These are phyloP conservation scores for Begonia loranthoides DNA, from an alignment of 306 rosid species.

Conservation along the genomic window DNA sequence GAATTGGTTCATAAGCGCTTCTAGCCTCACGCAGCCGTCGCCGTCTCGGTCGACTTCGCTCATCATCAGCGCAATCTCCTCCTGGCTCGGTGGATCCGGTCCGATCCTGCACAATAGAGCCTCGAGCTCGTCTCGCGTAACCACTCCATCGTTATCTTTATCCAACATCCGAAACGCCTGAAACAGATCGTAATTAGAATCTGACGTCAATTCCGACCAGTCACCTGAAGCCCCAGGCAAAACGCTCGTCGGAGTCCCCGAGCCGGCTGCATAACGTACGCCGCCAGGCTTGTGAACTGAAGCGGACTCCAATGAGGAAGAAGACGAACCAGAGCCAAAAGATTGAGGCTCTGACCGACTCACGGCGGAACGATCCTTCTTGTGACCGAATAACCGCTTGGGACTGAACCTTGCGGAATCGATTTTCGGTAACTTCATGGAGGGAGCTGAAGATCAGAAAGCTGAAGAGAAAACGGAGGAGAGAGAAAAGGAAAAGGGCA, in stretches of 20 bases:
- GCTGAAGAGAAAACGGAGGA: background rate
- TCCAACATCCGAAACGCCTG: conserved; percentile 48
- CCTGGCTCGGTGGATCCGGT: conserved; percentile 24
- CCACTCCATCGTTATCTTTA: conserved; percentile 44
- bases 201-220: conserved; percentile 36
- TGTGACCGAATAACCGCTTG: conserved; percentile 40
- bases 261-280: conserved; percentile 4
- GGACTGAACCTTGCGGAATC: conserved; percentile 38
- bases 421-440: conserved; percentile 48
- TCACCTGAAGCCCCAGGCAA: conserved; percentile 31
- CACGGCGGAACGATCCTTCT: conserved; percentile 19
- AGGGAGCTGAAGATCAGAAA: background rate
- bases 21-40: conserved; percentile 34
- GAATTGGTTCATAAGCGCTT: conserved; percentile 31
- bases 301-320: conserved; percentile 19
- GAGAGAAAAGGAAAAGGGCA: background rate
- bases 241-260: conserved; percentile 57
- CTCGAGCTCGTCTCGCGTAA: conserved; percentile 47
- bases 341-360: conserved; percentile 56
- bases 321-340: conserved; percentile 32
- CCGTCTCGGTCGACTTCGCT: conserved; percentile 45
- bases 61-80: conserved; percentile 48
- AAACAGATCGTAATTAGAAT: conserved; percentile 17
- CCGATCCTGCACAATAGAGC: conserved; percentile 41
- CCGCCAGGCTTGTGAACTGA: conserved; percentile 7